Base-by-base conservation (phyloP, 148 eudicot genomes). In the Camellia granthamiana region DNA sequence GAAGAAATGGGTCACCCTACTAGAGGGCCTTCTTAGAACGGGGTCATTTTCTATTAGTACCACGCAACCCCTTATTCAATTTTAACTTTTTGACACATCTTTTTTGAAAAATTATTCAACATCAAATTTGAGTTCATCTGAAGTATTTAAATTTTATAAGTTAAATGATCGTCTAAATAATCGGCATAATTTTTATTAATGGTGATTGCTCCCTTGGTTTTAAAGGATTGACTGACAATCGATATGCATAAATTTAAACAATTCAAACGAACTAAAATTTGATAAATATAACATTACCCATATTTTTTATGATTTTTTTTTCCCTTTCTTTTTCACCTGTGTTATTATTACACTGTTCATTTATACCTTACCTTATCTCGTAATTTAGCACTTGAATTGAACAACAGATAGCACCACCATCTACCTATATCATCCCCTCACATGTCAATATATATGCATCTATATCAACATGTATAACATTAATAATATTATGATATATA, bases 1-100 rank as follows among this genome's bases (percentile, higher is more conserved):
- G 23, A 43, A 56, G 60, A 75, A 66, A 79, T 81, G 81, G 81
- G 82, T 77, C 65, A 77, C 77, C 55, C 69, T 59, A 68, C 47
- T 43, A 46, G 82, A 58, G 44, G 15, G 51, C 73, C 63, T 62
- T 54, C 41, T 44, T 30, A 46, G 41, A 59, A 46, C 66, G 83
- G 81, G 86, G 72, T 23, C 81, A 72, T n/a, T 18, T 51, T 21
- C 43, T 16, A 47, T 23, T 49, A 49, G 69, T 74, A 75, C 71
- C 70, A 75, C 78, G 38, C 63, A 46, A 80, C 75, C 63, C 78
- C 44, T 47, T 18, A 74, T 64, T 64, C n/a, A 30, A 64, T 64
- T 78, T 74, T 78, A 71, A 43, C 77, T 51, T 78, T 72, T 49
- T 30, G 38, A 30, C 38, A 30, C 38, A 30, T 30, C 38, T 30